Evolutionary conservation across 2,329 filamentous ascomycete species (phyloP), one percentile per base, ranked within the genome.

Genomic region (Trematosphaeria pertusa): DNA sequence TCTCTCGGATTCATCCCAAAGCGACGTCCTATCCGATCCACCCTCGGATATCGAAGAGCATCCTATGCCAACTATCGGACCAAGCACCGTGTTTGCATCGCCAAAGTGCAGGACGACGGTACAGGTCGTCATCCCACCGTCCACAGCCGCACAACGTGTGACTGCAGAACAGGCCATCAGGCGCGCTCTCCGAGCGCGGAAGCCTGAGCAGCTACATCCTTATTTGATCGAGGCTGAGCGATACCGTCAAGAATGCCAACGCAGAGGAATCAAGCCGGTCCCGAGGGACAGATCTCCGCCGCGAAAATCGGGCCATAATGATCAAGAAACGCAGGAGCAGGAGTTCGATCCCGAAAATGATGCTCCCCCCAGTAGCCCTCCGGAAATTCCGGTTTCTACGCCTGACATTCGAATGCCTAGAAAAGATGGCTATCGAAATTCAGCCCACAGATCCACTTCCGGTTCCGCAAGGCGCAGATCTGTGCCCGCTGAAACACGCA

Each of bases 121-220:
- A 11, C 61, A 62, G 17, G 58, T 71, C 2, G 52, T 70, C 14
- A 67, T 71, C 53, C 61, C 62, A 22, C 55, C 43, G n/a, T 58
- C 61, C 19, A 56, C 43, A 11, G 46, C 48, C 43, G 33, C 58
- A 28, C 59, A 59, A 30, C 43, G 36, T 8, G 49, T 55, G 12
- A 50, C 54, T 30, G 48, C 40, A 14, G 55, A 58, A 14, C 46
- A 63, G 12, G 54, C 48, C 30, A 40, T 50, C 24, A 50, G 44
- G 21, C 65, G 75, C 31, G 71, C 64, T 7, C 65, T 79, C 17
- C 68, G 77, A n/a, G 61, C 73, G 35, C 65, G 77, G 8, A 77
- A 76, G 36, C 73, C 76, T 11, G 77, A 77, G 36, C 77, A 80
- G 52, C 54, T 80, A 20, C 74, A 79, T 62, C 77, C 77, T 2